Evolutionary conservation across 192 early-diverging fungal species (phyloP).

Genomic region (Coemansia sp.): DNA sequence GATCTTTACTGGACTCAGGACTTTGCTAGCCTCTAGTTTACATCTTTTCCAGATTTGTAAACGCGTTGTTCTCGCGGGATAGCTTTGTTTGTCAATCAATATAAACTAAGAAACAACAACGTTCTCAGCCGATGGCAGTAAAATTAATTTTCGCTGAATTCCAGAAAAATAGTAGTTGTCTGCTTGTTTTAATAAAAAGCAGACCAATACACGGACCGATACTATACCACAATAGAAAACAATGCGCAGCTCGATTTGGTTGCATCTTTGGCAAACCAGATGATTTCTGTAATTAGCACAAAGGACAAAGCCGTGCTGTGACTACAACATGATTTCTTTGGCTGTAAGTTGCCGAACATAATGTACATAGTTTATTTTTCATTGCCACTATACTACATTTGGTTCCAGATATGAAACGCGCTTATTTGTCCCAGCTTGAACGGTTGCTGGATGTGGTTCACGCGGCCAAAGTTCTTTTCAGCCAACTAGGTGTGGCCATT

Average conservation of each 20-base stretch:
- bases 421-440: too few species aligned
- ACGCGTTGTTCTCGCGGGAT: neutral
- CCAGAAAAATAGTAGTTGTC: neutral
- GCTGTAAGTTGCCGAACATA: neutral
- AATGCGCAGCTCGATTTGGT: neutral
- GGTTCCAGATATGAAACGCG: too few species aligned
- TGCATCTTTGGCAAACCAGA: neutral
- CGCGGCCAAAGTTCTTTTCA: too few species aligned
- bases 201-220: neutral
- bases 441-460: too few species aligned
- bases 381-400: too few species aligned
- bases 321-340: neutral
- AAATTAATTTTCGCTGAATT: slow-evolving; percentile 1
- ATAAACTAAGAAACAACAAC: neutral
- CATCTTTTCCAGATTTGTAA: neutral
- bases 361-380: too few species aligned
- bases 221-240: neutral
- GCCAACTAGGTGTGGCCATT: too few species aligned
- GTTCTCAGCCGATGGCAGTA: neutral
- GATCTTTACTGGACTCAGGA: slow-evolving; percentile 45
- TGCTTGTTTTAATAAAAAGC: neutral
- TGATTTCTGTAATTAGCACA: neutral
- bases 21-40: slow-evolving; percentile 25
- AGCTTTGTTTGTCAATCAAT: slow-evolving; percentile 12
- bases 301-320: neutral